Base-by-base conservation (phyloP, 2,329 filamentous ascomycete genomes). In the Epichloe gansuensis region DNA sequence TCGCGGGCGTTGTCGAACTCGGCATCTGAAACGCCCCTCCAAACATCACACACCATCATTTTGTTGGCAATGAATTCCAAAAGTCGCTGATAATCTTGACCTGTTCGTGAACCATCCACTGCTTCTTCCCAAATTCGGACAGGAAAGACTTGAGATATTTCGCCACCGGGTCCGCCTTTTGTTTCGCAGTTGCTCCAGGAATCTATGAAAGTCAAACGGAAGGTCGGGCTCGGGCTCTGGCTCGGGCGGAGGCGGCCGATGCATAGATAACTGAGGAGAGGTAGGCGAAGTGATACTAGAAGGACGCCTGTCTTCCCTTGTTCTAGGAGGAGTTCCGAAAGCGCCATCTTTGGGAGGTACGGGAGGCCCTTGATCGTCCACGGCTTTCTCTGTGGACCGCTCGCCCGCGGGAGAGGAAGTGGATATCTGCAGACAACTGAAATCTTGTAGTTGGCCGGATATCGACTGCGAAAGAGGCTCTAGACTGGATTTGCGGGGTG, bases 81-180 rank as follows among this genome's bases (percentile, higher is more conserved):
- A 98, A 98, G 66, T 98, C 94, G 59, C 88, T 83, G 56, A 98
- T 95, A 57, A 98, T 97, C 71, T 98, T 98, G 65, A 97, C 93
- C 68, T 98, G 93, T 70, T 98, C 93, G 66, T 98, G 93, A 6
- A 96, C 93, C 88, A 95, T 95, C 93, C 93, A 98, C 69, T 97
- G 93, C 60, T 91, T 88, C 73, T 97, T 98, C 38, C 83, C 88
- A 69, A 98, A 98, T 67, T 98, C 94, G 48, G 82, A 83, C 34
- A 98, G 72, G 62, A 98, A 98, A 0, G 93, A 97, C 58, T 94
- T 88, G 46, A 98, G 76, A 64, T 96, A 98, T 58, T 91, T 86
- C 5, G 94, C 94, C 2, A 98, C 91, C 1, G 94, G 93, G 62
- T 98, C 94, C n/a, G 93, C 94, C 54, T 94, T 95, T 91, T 88